These are phyloP conservation scores for Didymella pinodella DNA, from an alignment of 2,329 filamentous ascomycete species.

Conservation along the genomic window DNA sequence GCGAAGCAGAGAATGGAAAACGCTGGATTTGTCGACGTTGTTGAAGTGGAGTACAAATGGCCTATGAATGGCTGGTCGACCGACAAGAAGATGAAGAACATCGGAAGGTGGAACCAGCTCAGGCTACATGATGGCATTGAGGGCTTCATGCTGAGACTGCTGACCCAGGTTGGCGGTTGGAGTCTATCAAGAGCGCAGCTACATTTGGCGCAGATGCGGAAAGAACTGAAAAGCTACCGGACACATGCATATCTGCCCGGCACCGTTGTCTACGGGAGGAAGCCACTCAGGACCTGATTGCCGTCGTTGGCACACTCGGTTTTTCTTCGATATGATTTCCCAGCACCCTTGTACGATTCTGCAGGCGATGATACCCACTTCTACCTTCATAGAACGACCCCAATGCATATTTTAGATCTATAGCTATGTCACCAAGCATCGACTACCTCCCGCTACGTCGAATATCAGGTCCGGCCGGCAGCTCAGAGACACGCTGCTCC, in stretches of 20 bases:
- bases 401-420: background rate
- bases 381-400: conserved; percentile 1
- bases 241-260: conserved; percentile 49
- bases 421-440: background rate
- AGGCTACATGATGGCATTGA: conserved; percentile 49
- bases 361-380: conserved; percentile 16
- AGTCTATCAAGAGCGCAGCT: conserved; percentile 46
- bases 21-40: conserved; percentile 49
- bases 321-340: background rate
- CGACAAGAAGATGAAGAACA: conserved; percentile 45
- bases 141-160: conserved; percentile 48
- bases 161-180: conserved; percentile 49
- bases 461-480: background rate
- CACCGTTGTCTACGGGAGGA: conserved; percentile 49
- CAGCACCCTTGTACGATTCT: background rate
- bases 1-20: conserved; percentile 41
- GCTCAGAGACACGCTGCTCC: conserved; percentile 1
- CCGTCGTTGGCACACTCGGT: background rate
- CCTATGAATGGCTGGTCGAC: conserved; percentile 48
- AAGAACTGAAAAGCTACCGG: conserved; percentile 43
- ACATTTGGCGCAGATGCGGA: conserved; percentile 49
- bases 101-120: conserved; percentile 50
- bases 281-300: conserved; percentile 30
- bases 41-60: conserved; percentile 45
- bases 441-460: background rate